Evolutionary conservation across 495 filamentous ascomycete genomes (phyloP).

Genomic region (Pseudevernia furfuracea): DNA sequence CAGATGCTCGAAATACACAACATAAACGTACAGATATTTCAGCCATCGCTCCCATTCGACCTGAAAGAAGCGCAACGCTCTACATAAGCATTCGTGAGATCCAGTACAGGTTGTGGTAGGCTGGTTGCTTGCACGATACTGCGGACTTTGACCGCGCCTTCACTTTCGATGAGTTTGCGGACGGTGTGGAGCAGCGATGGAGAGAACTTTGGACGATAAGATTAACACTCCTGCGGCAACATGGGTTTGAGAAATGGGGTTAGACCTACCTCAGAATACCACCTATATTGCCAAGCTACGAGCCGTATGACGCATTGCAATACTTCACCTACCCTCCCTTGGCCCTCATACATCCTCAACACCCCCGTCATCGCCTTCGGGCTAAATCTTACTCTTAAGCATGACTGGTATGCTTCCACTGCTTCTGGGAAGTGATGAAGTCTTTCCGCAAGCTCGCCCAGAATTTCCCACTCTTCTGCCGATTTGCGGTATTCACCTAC

Average conservation of each 20-base stretch:
- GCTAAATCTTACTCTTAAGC: constrained; percentile 73
- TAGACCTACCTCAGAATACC: constrained; percentile 79
- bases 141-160: constrained; percentile 93
- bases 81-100: constrained; percentile 94
- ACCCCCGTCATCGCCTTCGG: constrained; percentile 85
- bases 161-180: constrained; percentile 89
- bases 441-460: constrained; percentile 85
- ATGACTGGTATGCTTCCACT: constrained; percentile 83
- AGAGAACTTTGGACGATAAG: constrained; percentile 62
- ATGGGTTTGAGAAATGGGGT: background rate
- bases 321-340: constrained; percentile 64
- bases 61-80: constrained; percentile 88
- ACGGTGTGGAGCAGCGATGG: constrained; percentile 79
- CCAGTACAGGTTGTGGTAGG: constrained; percentile 82
- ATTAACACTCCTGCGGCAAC: background rate
- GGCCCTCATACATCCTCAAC: constrained; percentile 64
- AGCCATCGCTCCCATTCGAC: constrained; percentile 89
- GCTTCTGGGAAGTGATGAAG: constrained; percentile 85
- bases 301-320: constrained; percentile 75
- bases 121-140: constrained; percentile 95
- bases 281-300: constrained; percentile 96
- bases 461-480: constrained; percentile 95
- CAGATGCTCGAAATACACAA: background rate
- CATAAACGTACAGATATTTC: constrained; percentile 20
- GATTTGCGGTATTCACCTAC: constrained; percentile 90